These are phyloP conservation scores for Fagus sylvatica DNA, from an alignment of 306 rosid species.

Conservation along the genomic window DNA sequence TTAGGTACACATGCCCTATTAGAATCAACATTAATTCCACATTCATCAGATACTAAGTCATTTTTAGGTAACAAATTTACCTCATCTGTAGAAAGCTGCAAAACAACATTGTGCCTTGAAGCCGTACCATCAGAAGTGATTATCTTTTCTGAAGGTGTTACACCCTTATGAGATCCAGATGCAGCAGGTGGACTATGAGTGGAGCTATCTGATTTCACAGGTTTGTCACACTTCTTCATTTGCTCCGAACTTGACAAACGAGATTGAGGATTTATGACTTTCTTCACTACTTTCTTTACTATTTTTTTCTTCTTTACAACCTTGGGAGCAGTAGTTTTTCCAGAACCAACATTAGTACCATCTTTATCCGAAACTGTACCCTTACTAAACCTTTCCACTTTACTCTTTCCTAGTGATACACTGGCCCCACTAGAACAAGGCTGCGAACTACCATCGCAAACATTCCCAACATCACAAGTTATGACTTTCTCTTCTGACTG, in stretches of 20 bases:
- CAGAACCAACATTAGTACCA: slow-evolving; percentile 21
- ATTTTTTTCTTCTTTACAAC: slow-evolving; percentile 64
- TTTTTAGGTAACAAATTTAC: slow-evolving; percentile 34
- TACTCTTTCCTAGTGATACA: slow-evolving; percentile 32
- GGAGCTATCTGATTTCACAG: slow-evolving; percentile 23
- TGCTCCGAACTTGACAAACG: slow-evolving; percentile 27
- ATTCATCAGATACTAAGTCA: slow-evolving; percentile 34
- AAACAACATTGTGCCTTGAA: slow-evolving; percentile 17
- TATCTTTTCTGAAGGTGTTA: slow-evolving; percentile 29
- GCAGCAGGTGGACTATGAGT: slow-evolving; percentile 26
- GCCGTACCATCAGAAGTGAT: slow-evolving; percentile 31
- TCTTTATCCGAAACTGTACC: slow-evolving; percentile 22
- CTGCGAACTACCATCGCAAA: slow-evolving; percentile 29
- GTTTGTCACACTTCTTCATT: slow-evolving; percentile 27
- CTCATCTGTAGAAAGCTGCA: slow-evolving; percentile 24
- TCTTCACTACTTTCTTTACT: slow-evolving; percentile 69
- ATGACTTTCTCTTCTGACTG: slow-evolving; percentile 14
- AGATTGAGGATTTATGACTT: slow-evolving; percentile 38
- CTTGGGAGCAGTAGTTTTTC: slow-evolving; percentile 33
- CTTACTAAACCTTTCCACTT: slow-evolving; percentile 22
- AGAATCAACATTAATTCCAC: slow-evolving; percentile 38
- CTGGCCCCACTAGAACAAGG: slow-evolving; percentile 22
- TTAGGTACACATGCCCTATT: slow-evolving; percentile 26
- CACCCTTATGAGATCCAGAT: slow-evolving; percentile 28
- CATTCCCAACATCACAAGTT: slow-evolving; percentile 17